Percentiles rank a stretch among this genome's conserved stretches.
Evolutionary conservation across 2,329 filamentous ascomycete genomes (phyloP).

Genomic region (Apiospora saccharicola): DNA sequence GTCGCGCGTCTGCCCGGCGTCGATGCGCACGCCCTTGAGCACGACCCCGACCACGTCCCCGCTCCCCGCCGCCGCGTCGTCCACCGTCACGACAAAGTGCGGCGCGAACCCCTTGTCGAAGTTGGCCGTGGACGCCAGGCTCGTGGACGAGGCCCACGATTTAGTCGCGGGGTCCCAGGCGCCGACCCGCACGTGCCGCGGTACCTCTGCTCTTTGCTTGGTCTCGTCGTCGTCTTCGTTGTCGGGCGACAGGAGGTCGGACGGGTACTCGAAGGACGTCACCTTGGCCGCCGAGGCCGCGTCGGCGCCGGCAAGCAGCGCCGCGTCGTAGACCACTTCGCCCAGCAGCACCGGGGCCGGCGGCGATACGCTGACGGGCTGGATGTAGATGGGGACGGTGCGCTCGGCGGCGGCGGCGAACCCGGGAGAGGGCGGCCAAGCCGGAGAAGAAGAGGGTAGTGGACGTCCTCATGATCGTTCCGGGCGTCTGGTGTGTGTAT

Average conservation of each 20-base stretch:
- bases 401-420: constrained; percentile 48
- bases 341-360: constrained; percentile 56
- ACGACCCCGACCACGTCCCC: constrained; percentile 55
- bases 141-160: constrained; percentile 62
- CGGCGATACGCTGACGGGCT: constrained; percentile 51
- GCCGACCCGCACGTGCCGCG: constrained; percentile 63
- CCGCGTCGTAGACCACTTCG: constrained; percentile 62
- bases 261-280: constrained; percentile 63
- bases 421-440: constrained; percentile 50
- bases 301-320: constrained; percentile 46
- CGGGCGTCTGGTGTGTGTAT: neutral
- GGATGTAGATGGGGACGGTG: constrained; percentile 61
- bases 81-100: constrained; percentile 60
- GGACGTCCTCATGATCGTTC: constrained; percentile 50
- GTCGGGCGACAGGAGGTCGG: constrained; percentile 47
- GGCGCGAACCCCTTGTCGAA: constrained; percentile 69
- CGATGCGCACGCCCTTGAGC: constrained; percentile 64
- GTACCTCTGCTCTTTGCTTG: neutral
- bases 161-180: constrained; percentile 57
- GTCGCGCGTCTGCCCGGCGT: constrained; percentile 70
- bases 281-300: constrained; percentile 43
- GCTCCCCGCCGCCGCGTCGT: constrained; percentile 26
- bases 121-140: constrained; percentile 62
- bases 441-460: constrained; percentile 46
- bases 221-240: constrained; percentile 31